Percentiles rank a stretch among this genome's conserved stretches.
Conservation (phyloP, 2,329 filamentous ascomycete genomes). For the Colletotrichum cereale region DNA sequence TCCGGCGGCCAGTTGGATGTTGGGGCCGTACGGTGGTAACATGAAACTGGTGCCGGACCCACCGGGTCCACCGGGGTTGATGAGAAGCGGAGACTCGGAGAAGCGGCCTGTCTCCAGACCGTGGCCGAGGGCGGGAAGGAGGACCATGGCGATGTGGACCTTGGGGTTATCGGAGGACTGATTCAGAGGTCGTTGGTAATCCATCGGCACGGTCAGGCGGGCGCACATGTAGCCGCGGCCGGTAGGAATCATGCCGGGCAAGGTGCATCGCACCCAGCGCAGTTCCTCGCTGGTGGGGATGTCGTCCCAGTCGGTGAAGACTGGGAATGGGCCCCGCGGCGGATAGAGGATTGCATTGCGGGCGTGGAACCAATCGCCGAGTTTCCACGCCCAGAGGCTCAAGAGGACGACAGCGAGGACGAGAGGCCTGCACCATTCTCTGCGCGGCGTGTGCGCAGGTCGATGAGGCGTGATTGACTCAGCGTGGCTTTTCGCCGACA, state of each 20-base stretch:
- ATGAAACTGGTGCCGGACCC: constrained; percentile 54
- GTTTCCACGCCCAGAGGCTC: constrained; percentile 25
- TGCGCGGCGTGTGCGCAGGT: background rate
- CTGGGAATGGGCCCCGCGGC: background rate
- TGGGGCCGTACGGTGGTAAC: constrained; percentile 43
- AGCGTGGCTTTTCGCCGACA: constrained; percentile 36
- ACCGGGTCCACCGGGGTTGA: constrained; percentile 63
- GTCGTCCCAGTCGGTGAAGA: constrained; percentile 45
- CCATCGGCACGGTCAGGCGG: constrained; percentile 61
- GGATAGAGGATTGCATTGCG: constrained; percentile 16
- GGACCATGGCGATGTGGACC: constrained; percentile 54
- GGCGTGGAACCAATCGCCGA: constrained; percentile 13
- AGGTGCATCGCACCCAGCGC: constrained; percentile 58
- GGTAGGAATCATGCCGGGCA: constrained; percentile 41
- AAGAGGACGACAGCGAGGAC: constrained; percentile 25
- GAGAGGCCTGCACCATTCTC: constrained; percentile 25
- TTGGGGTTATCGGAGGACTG: constrained; percentile 48
- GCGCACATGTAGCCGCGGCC: constrained; percentile 52
- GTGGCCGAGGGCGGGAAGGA: constrained; percentile 49
- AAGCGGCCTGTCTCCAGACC: constrained; percentile 47
- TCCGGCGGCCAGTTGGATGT: constrained; percentile 54
- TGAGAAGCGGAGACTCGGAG: constrained; percentile 55
- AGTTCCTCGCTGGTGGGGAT: constrained; percentile 60
- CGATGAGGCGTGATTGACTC: constrained; percentile 25
- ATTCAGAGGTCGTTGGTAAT: constrained; percentile 57